Conservation (phyloP, 176 grass and related monocot species). For the Paspalum vaginatum region DNA sequence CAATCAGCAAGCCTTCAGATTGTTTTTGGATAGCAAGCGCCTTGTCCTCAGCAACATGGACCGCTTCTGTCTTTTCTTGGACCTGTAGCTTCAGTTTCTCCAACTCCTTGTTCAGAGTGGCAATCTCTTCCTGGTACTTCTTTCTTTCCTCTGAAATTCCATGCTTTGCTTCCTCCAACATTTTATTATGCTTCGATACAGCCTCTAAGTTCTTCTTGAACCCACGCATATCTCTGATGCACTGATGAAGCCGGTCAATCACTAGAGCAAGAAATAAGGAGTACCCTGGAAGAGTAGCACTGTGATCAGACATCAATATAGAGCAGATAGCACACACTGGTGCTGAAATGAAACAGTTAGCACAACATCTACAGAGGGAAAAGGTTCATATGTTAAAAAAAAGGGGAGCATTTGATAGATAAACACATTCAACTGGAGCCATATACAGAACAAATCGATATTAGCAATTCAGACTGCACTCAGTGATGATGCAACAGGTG, state of each 20-base stretch:
- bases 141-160: slow-evolving; percentile 51
- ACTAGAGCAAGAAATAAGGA: slow-evolving; percentile 79
- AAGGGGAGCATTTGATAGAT: background rate
- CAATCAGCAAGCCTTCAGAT: slow-evolving; percentile 75
- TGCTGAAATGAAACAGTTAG: background rate
- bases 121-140: slow-evolving; percentile 53
- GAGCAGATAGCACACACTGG: slow-evolving; percentile 9
- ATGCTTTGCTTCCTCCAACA: slow-evolving; percentile 67
- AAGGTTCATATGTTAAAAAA: background rate
- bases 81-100: slow-evolving; percentile 68
- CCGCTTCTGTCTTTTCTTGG: slow-evolving; percentile 58
- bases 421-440: background rate
- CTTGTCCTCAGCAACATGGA: slow-evolving; percentile 61
- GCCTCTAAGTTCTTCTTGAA: slow-evolving; percentile 74
- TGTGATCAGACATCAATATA: slow-evolving; percentile 10
- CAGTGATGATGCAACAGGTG: background rate
- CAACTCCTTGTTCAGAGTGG: slow-evolving; percentile 60
- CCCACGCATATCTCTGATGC: slow-evolving; percentile 72
- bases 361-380: background rate
- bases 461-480: background rate
- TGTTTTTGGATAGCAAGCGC: slow-evolving; percentile 60
- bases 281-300: slow-evolving; percentile 63
- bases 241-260: slow-evolving; percentile 80
- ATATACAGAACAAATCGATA: background rate
- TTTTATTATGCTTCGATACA: slow-evolving; percentile 65